A percentile compares a stretch with the other conserved stretches of the same genome.
Evolutionary conservation across 2,329 filamentous ascomycete genomes (phyloP).

Genomic region (Epichloe scottii): DNA sequence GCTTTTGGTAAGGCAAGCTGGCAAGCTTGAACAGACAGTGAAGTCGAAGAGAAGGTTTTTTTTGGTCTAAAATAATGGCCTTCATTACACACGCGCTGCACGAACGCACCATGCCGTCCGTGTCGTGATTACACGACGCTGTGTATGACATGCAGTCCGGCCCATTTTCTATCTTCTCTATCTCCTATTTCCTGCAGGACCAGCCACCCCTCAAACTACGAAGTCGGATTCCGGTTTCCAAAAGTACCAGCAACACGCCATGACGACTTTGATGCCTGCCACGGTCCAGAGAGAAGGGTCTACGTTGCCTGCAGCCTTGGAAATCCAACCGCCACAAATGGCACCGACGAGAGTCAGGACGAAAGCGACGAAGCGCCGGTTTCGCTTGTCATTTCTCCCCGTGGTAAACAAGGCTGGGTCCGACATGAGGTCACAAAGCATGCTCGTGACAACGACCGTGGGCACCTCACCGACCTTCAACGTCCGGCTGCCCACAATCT

Average conservation of each 20-base stretch:
- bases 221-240: constrained; percentile 15
- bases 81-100: no score
- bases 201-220: background rate
- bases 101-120: no score
- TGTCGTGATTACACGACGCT: no score
- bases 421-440: constrained; percentile 40
- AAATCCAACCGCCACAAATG: constrained; percentile 36
- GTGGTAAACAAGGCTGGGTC: constrained; percentile 33
- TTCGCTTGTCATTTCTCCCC: constrained; percentile 34
- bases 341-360: constrained; percentile 34
- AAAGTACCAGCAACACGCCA: constrained; percentile 23
- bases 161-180: no score
- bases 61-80: no score
- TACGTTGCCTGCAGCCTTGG: constrained; percentile 28
- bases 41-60: no score
- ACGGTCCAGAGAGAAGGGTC: constrained; percentile 31
- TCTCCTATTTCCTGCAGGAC: no score
- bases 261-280: constrained; percentile 30
- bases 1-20: no score
- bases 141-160: no score
- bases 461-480: constrained; percentile 41
- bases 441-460: constrained; percentile 40
- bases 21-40: no score
- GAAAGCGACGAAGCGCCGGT: constrained; percentile 32
- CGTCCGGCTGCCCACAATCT: constrained; percentile 36